Percentiles rank a stretch among this genome's conserved stretches.
These are phyloP conservation scores for Coleophoma cylindrospora DNA, from an alignment of 2,329 filamentous ascomycete genomes.

Conservation along the genomic window DNA sequence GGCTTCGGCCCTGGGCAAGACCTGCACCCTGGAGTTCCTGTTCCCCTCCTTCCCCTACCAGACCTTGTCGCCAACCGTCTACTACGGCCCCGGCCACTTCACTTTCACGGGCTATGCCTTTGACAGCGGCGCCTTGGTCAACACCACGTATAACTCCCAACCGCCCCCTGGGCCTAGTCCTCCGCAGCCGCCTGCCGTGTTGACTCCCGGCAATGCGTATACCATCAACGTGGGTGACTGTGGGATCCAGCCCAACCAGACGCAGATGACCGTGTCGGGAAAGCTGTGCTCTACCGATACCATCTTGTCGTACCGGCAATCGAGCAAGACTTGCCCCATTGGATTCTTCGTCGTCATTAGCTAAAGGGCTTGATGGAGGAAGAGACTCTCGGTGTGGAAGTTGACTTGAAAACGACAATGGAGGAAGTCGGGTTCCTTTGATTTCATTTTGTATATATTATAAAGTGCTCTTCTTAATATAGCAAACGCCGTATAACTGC, in stretches of 20 bases:
- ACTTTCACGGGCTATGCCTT: conserved; percentile 13
- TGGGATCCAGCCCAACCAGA: background rate
- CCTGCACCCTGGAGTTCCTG: conserved; percentile 12
- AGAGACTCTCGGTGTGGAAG: no score
- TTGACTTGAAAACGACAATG: no score
- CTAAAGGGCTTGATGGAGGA: background rate
- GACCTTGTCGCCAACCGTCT: conserved; percentile 1
- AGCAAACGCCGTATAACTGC: no score
- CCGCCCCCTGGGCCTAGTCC: conserved; percentile 11
- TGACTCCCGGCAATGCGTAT: conserved; percentile 11
- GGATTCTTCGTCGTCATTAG: conserved; percentile 31
- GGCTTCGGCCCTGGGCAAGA: conserved; percentile 6
- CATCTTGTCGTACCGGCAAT: conserved; percentile 5
- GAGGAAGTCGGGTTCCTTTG: no score
- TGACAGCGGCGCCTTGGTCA: conserved; percentile 6
- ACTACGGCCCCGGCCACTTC: conserved; percentile 7
- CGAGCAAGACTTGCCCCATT: conserved; percentile 6
- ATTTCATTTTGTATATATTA: no score
- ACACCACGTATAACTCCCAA: conserved; percentile 12
- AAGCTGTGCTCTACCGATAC: conserved; percentile 10
- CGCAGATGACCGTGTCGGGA: conserved; percentile 8
- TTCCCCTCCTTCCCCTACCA: conserved; percentile 3
- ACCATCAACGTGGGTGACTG: conserved; percentile 5
- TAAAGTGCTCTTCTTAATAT: no score
- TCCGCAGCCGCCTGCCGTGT: conserved; percentile 6